Evolutionary conservation across 176 grass and related monocot genomes (phyloP), one percentile per base, ranked within the genome.

Genomic region (Bromus sterilis): DNA sequence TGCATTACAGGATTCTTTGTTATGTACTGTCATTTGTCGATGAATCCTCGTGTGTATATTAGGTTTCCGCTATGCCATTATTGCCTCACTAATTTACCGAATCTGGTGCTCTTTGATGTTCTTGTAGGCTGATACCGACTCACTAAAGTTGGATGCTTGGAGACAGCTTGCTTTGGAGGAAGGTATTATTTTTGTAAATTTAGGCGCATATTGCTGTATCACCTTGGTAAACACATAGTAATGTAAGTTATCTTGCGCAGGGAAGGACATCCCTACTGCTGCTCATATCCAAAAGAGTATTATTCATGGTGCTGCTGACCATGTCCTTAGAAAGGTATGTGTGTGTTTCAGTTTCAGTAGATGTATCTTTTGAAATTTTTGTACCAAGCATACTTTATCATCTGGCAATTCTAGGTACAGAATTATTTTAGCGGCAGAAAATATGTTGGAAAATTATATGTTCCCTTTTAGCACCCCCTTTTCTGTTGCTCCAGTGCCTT

Each of bases 121-220:
- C 62, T 87, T 34, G 33, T 79, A 99, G 96, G 96, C 84, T 77
- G 93, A 95, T 66, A 88, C 93, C 21, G 81, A 82, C 31, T 82
- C 86, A 40, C 62, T 99, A 59, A 99, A 95, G 76, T 72, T 99
- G 80, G 89, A 95, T 89, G 88, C 91, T 75, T 99, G 96, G 96
- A 95, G 80, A 82, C 96, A 95, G 68, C 91, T 99, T 93, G 96
- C 96, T 88, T 85, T 73, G 74, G 93, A 99, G 81, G 96, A 99
- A 88, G 96, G 93, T 99, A 85, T 37, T 24, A 30, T 41, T 28
- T 58, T 49, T 46, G 51, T 65, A 79, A 68, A 39, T 14, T 31
- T 76, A 18, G 39, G 5, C 20, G 15, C 82, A 29, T 42, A 71
- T 71, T 86, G 44, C 44, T 78, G 32, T 32, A 18, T 49, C 30